phyloP scores from a whole-genome alignment of 495 filamentous ascomycete genomes.

The Talaromyces liani region DNA sequence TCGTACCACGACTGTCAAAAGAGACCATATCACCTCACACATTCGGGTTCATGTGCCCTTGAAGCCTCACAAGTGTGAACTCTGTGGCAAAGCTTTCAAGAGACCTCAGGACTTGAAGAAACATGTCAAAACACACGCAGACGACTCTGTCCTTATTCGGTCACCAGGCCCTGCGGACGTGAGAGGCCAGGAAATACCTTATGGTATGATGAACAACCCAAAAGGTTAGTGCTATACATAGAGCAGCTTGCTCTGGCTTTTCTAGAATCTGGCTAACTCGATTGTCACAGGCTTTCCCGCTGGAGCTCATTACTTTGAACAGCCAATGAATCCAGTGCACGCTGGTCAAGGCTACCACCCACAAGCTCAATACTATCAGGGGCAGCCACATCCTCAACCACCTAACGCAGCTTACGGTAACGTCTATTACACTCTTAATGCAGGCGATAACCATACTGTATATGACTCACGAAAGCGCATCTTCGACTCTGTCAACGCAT shows the following conservation, averaged over 20 bases:
- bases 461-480: slow-evolving; percentile 71
- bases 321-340: slow-evolving; percentile 28
- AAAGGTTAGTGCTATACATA: slow-evolving; percentile 19
- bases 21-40: slow-evolving; percentile 98
- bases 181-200: slow-evolving; percentile 45
- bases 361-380: slow-evolving; percentile 50
- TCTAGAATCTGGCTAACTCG: background rate
- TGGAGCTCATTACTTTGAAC: slow-evolving; percentile 39
- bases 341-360: slow-evolving; percentile 39
- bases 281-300: slow-evolving; percentile 26
- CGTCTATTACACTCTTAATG: slow-evolving; percentile 62
- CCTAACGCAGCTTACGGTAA: slow-evolving; percentile 55
- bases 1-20: slow-evolving; percentile 94
- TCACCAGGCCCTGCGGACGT: slow-evolving; percentile 63
- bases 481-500: slow-evolving; percentile 83
- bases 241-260: background rate
- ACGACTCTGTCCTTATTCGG: slow-evolving; percentile 84
- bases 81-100: slow-evolving; percentile 99
- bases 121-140: slow-evolving; percentile 99
- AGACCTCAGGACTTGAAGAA: slow-evolving; percentile 98
- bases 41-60: slow-evolving; percentile 96
- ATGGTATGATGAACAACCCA: slow-evolving; percentile 29
- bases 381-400: slow-evolving; percentile 42
- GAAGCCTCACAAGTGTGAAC: slow-evolving; percentile 98
- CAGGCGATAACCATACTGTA: slow-evolving; percentile 37